phyloP scores from a whole-genome alignment of 2,329 filamentous ascomycete genomes.

The Microascus cirrosus region DNA sequence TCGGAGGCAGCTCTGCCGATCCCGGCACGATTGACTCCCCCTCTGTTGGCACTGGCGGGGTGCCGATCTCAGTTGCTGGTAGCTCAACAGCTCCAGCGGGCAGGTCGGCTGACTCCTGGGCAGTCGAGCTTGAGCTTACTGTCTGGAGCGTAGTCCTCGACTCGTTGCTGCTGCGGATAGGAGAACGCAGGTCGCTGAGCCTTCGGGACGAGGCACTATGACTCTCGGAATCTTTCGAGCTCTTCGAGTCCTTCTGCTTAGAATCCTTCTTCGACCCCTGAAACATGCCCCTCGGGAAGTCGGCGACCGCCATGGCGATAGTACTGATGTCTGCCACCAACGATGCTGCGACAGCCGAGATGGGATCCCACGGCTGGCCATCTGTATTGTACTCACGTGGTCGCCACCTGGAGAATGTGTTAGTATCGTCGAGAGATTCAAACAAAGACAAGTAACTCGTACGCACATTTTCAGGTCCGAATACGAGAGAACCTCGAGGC shows the following conservation, averaged over 20 bases:
- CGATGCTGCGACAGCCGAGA: slow-evolving; percentile 66
- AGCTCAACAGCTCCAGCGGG: background rate
- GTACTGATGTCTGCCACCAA: slow-evolving; percentile 73
- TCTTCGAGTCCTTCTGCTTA: background rate
- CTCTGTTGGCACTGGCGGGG: background rate
- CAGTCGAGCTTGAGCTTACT: background rate
- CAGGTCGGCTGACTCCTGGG: background rate
- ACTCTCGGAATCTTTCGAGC: background rate
- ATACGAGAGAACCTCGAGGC: slow-evolving; percentile 53
- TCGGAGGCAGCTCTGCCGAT: background rate
- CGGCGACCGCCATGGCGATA: slow-evolving; percentile 73
- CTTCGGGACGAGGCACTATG: background rate
- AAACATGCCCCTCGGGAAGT: slow-evolving; percentile 47
- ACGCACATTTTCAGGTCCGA: slow-evolving; percentile 62
- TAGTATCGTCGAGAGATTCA: background rate
- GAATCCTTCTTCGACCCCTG: slow-evolving; percentile 10
- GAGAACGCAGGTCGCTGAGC: background rate
- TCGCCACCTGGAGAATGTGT: slow-evolving; percentile 26
- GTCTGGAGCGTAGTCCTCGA: background rate
- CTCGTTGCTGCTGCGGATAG: slow-evolving; percentile 1
- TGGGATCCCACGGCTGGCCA: slow-evolving; percentile 67
- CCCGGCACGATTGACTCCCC: slow-evolving; percentile 7
- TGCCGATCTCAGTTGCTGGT: background rate
- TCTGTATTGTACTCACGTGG: slow-evolving; percentile 62
- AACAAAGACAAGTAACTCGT: background rate